Evolutionary conservation across 2,329 filamentous ascomycete genomes (phyloP), one percentile per base, ranked within the genome.

Genomic region (Talaromyces sp.): DNA sequence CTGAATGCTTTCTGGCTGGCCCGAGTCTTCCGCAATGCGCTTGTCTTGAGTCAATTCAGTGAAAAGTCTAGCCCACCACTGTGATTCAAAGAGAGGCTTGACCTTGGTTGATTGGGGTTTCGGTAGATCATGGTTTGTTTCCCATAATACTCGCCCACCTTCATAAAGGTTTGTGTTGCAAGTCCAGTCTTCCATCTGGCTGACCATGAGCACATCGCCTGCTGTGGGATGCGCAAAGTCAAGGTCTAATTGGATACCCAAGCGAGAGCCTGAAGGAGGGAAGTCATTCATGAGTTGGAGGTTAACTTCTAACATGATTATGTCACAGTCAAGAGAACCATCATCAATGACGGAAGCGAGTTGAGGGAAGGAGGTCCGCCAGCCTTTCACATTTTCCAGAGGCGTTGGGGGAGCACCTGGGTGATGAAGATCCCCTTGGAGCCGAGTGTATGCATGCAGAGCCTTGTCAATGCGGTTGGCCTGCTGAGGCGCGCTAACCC

Each of bases 21-120:
- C 71, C 0, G 65, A 65, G 30, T 70, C 65, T 56, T 76, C 72
- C 10, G 71, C 70, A 50, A 69, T 65, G 35, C 69, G 71, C 57
- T 68, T 74, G 16, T 71, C 67, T 54, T 75, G 69, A 2, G 72
- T 76, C 49, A 76, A 60, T 22, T 73, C 61, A 1, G 71, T 75
- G 64, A 79, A 77, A 19, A 69, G 55, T 27, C 65, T 66, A 13
- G 70, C 75, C 77, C 77, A 79, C 74, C 75, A 79, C 11, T 63
- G 65, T 13, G 75, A 75, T 54, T 76, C 74, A 37, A 78, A 76
- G 2, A 71, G 66, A 17, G 75, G 73, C 52, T 70, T 71, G 47
- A 78, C 65, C 53, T 71, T 72, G n/a, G 74, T 71, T 3, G 70
- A 67, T 22, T 66, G 59, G n/a, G 71, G 63, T 48, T 65, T 68